Conservation (phyloP, 2,329 filamentous ascomycete species). For the Colletotrichum cereale region DNA sequence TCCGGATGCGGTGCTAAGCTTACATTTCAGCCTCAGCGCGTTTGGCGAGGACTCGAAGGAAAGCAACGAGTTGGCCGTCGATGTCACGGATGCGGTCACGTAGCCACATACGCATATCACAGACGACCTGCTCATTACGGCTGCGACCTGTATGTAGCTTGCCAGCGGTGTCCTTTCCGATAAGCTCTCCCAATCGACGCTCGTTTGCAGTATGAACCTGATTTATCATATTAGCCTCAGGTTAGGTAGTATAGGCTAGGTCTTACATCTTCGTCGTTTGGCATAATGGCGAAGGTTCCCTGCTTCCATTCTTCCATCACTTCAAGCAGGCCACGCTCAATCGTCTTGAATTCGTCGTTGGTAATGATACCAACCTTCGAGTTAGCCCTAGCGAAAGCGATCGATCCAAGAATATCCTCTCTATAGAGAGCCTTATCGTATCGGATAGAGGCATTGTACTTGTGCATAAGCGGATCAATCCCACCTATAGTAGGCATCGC, state of each 20-base stretch:
- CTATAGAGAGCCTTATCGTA: slow-evolving; percentile 84
- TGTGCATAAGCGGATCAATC: slow-evolving; percentile 82
- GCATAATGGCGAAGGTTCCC: slow-evolving; percentile 63
- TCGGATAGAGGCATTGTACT: slow-evolving; percentile 85
- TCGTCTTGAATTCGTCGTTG: slow-evolving; percentile 77
- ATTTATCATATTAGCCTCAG: not conserved
- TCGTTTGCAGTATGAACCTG: slow-evolving; percentile 67
- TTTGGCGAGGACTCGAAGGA: slow-evolving; percentile 76
- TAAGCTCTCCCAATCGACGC: slow-evolving; percentile 73
- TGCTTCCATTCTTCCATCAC: slow-evolving; percentile 67
- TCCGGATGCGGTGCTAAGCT: slow-evolving; percentile 41
- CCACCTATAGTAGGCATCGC: not conserved
- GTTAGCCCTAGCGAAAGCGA: slow-evolving; percentile 87
- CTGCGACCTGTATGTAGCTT: slow-evolving; percentile 80
- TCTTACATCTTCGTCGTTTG: slow-evolving; percentile 47
- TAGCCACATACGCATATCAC: slow-evolving; percentile 81
- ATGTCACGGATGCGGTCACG: slow-evolving; percentile 79
- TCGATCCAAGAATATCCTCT: slow-evolving; percentile 83
- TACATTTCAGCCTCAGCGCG: slow-evolving; percentile 79
- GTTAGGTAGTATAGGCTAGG: not conserved
- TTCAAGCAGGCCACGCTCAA: slow-evolving; percentile 76
- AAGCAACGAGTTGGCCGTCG: slow-evolving; percentile 74
- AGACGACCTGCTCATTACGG: slow-evolving; percentile 80
- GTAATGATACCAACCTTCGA: slow-evolving; percentile 80
- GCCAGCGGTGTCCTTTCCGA: slow-evolving; percentile 76